Base-by-base conservation (phyloP, 306 rosid species). In the Cicer judaicum region DNA sequence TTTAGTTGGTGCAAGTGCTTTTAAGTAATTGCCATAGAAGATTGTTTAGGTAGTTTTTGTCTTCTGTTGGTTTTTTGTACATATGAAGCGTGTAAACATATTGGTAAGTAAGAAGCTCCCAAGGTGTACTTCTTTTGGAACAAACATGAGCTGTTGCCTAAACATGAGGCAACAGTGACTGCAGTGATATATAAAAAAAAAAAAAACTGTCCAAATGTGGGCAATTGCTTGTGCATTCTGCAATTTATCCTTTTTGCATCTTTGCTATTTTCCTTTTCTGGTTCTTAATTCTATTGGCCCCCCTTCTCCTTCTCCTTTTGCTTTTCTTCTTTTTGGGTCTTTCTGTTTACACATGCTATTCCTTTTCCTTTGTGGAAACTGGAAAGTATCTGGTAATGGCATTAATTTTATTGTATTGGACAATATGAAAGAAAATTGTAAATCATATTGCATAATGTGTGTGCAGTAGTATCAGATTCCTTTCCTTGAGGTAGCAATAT, bases 21-120 rank as follows among this genome's bases (percentile, higher is more conserved):
- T 24, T 46, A 52, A 39, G 80, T 49, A 43, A 42, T 69, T 47
- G 79, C 44, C 38, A 52, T 21, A 70, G 74, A 75, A 71, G 67
- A 72, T 46, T 62, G 60, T 72, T 73, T 60, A 72, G 76, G 75
- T 79, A 75, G 56, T 75, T 80, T 77, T 72, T 68, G 44, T 59
- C 72, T 73, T 84, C 39, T 48, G 47, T 76, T 72, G 56, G 74
- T 70, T 68, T 73, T 72, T 79, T 71, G 84, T 84, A 84, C 74
- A 76, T 76, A 79, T 0, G 13, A 55, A 6, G 41, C 5, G 47
- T 79, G 75, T 79, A 40, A 74, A 36, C 61, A 21, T 75, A 60
- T 62, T 68, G 64, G 68, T 52, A 18, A 8, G 66, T 52, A 18
- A 8, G 66, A 62, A 73, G 53, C 16, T 40, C 77, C 48, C 57